Conservation (phyloP, 2,329 filamentous ascomycete species). For the Paraphoma sp. region DNA sequence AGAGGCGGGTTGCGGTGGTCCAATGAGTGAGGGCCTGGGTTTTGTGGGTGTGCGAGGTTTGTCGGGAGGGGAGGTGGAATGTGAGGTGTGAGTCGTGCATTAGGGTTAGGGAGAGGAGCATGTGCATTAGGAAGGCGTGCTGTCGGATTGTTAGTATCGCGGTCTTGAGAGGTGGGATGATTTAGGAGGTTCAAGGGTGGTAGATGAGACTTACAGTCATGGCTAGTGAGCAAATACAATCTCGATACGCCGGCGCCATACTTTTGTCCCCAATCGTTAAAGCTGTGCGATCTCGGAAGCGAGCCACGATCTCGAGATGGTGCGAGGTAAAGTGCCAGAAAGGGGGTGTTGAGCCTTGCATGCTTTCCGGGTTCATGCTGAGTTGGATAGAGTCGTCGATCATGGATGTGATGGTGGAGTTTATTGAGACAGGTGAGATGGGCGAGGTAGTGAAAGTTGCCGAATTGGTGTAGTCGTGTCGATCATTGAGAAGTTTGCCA, state of each 20-base stretch:
- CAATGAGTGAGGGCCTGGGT: slow-evolving; percentile 52
- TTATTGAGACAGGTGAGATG: slow-evolving; percentile 17
- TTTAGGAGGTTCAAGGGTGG: background rate
- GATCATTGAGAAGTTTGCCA: background rate
- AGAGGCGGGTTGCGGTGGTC: slow-evolving; percentile 57
- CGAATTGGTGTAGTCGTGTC: too few species aligned
- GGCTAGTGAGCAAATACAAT: slow-evolving; percentile 49
- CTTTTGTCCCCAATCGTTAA: slow-evolving; percentile 48
- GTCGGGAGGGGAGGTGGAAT: slow-evolving; percentile 6
- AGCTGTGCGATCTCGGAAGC: slow-evolving; percentile 54
- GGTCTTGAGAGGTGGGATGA: slow-evolving; percentile 1
- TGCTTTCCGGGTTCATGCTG: background rate
- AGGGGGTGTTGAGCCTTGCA: background rate
- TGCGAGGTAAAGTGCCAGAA: slow-evolving; percentile 24
- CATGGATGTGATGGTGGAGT: slow-evolving; percentile 18
- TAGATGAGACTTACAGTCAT: slow-evolving; percentile 44
- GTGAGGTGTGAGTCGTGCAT: slow-evolving; percentile 60
- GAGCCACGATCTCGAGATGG: slow-evolving; percentile 44
- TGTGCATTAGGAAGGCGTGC: slow-evolving; percentile 63
- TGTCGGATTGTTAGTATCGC: slow-evolving; percentile 14
- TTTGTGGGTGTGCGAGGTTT: slow-evolving; percentile 41
- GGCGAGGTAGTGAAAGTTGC: background rate
- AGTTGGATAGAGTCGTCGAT: slow-evolving; percentile 15
- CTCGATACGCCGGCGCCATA: slow-evolving; percentile 44
- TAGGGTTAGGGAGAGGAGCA: slow-evolving; percentile 59